A percentile compares a stretch with the other conserved stretches of the same genome.
These are phyloP conservation scores for Pseudogymnoascus sp. DNA, from an alignment of 2,329 filamentous ascomycete species.

Conservation along the genomic window DNA sequence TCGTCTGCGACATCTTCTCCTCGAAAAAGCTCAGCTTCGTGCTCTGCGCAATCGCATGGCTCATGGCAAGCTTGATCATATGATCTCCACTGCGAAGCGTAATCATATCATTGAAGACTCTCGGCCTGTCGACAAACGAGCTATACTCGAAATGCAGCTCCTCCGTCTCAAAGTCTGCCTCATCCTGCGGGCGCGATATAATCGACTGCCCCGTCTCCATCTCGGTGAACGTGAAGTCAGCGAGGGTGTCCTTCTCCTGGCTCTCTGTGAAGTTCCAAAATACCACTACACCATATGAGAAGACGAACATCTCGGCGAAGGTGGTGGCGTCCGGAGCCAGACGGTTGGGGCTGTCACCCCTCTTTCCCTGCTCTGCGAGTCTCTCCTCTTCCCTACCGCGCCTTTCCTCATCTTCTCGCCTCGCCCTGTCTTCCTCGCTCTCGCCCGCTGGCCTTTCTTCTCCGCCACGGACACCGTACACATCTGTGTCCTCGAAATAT, in stretches of 20 bases:
- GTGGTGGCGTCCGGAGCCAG: slow-evolving; percentile 64
- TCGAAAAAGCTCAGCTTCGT: slow-evolving; percentile 96
- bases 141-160: slow-evolving; percentile 99
- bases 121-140: slow-evolving; percentile 70
- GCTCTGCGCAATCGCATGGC: slow-evolving; percentile 93
- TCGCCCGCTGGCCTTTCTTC: slow-evolving; percentile 38
- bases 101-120: slow-evolving; percentile 99
- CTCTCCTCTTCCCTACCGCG: slow-evolving; percentile 30
- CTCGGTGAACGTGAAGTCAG: slow-evolving; percentile 83
- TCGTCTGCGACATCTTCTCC: slow-evolving; percentile 88
- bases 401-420: slow-evolving; percentile 25
- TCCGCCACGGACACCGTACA: slow-evolving; percentile 40
- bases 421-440: slow-evolving; percentile 27
- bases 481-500: slow-evolving; percentile 67
- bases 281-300: slow-evolving; percentile 92
- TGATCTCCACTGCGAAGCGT: slow-evolving; percentile 89
- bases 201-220: slow-evolving; percentile 58
- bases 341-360: slow-evolving; percentile 45
- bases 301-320: slow-evolving; percentile 94
- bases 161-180: slow-evolving; percentile 92
- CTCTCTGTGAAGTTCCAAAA: slow-evolving; percentile 98
- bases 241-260: slow-evolving; percentile 93
- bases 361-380: slow-evolving; percentile 30
- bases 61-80: slow-evolving; percentile 98
- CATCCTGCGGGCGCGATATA: slow-evolving; percentile 69